Evolutionary conservation across 805 yeast genomes (phyloP).

Genomic region (Lipomyces spencermartinsiae): DNA sequence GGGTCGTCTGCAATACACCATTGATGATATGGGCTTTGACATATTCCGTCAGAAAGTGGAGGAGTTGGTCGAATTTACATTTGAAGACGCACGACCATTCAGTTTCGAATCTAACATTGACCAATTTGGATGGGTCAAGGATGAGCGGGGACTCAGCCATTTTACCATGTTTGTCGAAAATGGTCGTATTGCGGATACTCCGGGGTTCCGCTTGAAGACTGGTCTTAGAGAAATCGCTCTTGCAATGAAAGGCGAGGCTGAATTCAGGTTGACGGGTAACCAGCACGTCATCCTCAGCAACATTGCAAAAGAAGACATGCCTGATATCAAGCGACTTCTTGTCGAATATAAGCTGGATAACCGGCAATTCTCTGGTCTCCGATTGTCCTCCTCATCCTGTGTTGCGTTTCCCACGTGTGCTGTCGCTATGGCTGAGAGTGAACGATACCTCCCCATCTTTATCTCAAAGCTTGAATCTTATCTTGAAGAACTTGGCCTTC

Average conservation of each 20-base stretch:
- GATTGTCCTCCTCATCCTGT: constrained; percentile 93
- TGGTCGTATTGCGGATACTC: constrained; percentile 93
- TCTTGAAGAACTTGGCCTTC: constrained; percentile 87
- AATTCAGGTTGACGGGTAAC: constrained; percentile 93
- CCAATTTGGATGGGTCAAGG: constrained; percentile 83
- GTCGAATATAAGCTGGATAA: constrained; percentile 81
- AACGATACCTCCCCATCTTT: constrained; percentile 84
- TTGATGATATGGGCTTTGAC: constrained; percentile 89
- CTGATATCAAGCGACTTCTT: constrained; percentile 67
- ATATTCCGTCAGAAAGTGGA: constrained; percentile 81
- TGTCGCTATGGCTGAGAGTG: constrained; percentile 98
- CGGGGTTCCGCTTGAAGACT: constrained; percentile 85
- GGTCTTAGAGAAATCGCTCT: constrained; percentile 84
- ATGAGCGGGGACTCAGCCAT: constrained; percentile 72
- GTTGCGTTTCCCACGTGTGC: constrained; percentile 99
- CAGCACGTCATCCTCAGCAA: constrained; percentile 85
- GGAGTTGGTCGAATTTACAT: constrained; percentile 76
- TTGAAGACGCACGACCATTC: constrained; percentile 72
- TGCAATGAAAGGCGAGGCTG: constrained; percentile 71
- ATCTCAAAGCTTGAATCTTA: constrained; percentile 83
- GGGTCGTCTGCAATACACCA: constrained; percentile 95
- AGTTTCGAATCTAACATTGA: constrained; percentile 87
- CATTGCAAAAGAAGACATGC: constrained; percentile 71
- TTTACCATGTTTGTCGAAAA: constrained; percentile 94
- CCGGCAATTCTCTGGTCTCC: constrained; percentile 77